A percentile compares a stretch with the other conserved stretches of the same genome.
Conservation (phyloP, 208 protist genomes). For the Porcisia deanei region DNA sequence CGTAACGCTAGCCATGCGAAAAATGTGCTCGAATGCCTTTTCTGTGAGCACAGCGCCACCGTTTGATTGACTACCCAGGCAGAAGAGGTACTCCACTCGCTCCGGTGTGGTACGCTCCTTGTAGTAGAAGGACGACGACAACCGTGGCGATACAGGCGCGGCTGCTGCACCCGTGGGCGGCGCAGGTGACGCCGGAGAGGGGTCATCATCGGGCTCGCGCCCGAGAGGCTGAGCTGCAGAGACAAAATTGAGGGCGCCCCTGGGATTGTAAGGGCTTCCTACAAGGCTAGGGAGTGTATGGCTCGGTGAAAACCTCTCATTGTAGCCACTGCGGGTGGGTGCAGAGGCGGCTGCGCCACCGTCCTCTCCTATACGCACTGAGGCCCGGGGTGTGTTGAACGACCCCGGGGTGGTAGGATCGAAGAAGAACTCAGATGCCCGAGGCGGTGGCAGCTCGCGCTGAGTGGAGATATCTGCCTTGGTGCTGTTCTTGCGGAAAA, state of each 20-base stretch:
- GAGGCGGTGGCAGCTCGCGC: constrained; percentile 70
- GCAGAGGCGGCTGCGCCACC: neutral
- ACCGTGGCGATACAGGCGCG: neutral
- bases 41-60: constrained; percentile 17
- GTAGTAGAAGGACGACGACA: constrained; percentile 35
- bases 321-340: constrained; percentile 3
- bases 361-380: neutral
- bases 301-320: constrained; percentile 9
- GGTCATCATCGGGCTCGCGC: neutral
- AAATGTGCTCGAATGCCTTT: constrained; percentile 57
- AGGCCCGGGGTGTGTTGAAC: neutral
- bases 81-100: constrained; percentile 65
- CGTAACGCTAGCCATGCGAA: constrained; percentile 51
- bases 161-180: constrained; percentile 2
- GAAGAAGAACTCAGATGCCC: constrained; percentile 45
- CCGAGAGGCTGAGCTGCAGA: neutral
- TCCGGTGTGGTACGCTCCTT: constrained; percentile 55
- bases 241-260: neutral
- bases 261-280: constrained; percentile 12
- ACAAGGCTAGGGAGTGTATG: neutral
- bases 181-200: constrained; percentile 16
- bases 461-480: constrained; percentile 74
- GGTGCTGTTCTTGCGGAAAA: constrained; percentile 77
- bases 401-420: neutral
- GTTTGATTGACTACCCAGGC: constrained; percentile 24